These are phyloP conservation scores for Torulaspora indica DNA, from an alignment of 805 yeast species.

Conservation along the genomic window DNA sequence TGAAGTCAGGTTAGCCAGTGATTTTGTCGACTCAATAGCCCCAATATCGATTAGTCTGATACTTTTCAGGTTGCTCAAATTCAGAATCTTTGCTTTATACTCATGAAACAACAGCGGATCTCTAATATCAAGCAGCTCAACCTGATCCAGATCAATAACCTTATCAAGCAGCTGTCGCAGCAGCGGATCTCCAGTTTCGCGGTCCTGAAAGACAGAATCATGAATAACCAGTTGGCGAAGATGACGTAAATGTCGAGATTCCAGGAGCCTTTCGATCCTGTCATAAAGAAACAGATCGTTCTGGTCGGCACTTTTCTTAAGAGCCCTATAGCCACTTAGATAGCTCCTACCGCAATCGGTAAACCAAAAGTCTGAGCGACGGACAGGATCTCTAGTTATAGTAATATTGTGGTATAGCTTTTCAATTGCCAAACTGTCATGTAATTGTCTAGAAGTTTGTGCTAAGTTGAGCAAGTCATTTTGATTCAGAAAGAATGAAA, in stretches of 20 bases:
- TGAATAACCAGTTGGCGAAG: conserved; percentile 38
- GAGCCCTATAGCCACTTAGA: conserved; percentile 37
- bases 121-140: conserved; percentile 24
- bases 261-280: conserved; percentile 41
- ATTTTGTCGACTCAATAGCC: conserved; percentile 9
- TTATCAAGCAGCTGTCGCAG: conserved; percentile 20
- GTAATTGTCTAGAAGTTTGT: conserved; percentile 29
- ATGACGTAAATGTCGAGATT: conserved; percentile 33
- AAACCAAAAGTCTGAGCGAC: conserved; percentile 32
- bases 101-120: conserved; percentile 19
- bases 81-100: conserved; percentile 12
- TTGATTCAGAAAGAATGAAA: conserved; percentile 38
- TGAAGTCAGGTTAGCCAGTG: conserved; percentile 13
- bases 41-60: conserved; percentile 14
- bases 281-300: conserved; percentile 38
- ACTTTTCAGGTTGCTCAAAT: conserved; percentile 12
- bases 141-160: conserved; percentile 20
- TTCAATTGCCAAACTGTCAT: conserved; percentile 33
- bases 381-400: conserved; percentile 36
- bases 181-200: conserved; percentile 16
- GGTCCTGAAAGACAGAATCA: conserved; percentile 31
- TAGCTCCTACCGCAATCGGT: conserved; percentile 38
- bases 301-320: conserved; percentile 35
- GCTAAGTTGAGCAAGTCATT: conserved; percentile 37
- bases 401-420: conserved; percentile 39